phyloP scores from a whole-genome alignment of 768 basidiomycete genomes.

The Sutorius australiensis region DNA sequence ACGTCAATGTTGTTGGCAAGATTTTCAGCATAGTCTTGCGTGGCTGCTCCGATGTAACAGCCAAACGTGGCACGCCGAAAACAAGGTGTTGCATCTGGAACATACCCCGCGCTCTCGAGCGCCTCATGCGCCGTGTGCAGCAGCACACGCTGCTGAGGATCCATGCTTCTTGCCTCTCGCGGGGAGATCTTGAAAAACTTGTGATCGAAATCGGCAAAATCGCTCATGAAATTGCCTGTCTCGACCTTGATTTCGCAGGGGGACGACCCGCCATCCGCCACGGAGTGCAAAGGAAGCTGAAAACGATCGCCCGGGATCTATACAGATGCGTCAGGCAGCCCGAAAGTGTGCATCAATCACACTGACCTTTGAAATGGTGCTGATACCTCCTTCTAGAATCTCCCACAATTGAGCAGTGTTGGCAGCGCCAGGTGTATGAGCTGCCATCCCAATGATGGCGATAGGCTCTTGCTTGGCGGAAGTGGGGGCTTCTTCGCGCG shows the following conservation, averaged over 20 bases:
- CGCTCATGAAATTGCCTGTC: constrained; percentile 62
- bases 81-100: constrained; percentile 51
- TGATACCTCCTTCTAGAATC: constrained; percentile 51
- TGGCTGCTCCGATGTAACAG: constrained; percentile 66
- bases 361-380: constrained; percentile 54
- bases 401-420: constrained; percentile 52
- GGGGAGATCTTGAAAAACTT: constrained; percentile 71
- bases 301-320: constrained; percentile 67
- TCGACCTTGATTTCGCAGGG: constrained; percentile 47
- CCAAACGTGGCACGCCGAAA: constrained; percentile 56
- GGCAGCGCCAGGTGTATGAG: constrained; percentile 49
- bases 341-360: not conserved
- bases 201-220: constrained; percentile 60
- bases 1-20: constrained; percentile 59
- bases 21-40: constrained; percentile 67
- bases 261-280: constrained; percentile 17
- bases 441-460: constrained; percentile 71
- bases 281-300: constrained; percentile 38
- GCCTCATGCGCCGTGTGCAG: constrained; percentile 66
- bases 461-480: constrained; percentile 45
- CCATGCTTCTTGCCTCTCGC: constrained; percentile 71
- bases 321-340: constrained; percentile 1
- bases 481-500: not conserved
- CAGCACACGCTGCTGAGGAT: constrained; percentile 70
- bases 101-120: constrained; percentile 67